Evolutionary conservation across 2,329 filamentous ascomycete species (phyloP).

Genomic region (Nakataea oryzae): DNA sequence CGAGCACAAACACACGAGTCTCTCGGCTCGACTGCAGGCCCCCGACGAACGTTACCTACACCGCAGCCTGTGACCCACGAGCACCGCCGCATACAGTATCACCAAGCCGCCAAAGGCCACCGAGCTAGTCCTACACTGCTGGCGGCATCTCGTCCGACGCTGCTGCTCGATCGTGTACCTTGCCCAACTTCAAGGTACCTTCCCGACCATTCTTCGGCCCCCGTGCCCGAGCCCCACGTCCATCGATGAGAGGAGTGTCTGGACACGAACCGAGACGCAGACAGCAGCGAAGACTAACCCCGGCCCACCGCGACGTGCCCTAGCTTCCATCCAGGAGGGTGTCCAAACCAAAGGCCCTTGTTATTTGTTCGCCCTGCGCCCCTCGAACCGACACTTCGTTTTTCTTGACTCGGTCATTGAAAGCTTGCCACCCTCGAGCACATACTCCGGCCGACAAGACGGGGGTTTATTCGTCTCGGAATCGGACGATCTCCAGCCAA

Average conservation of each 20-base stretch:
- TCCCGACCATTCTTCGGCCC: background rate
- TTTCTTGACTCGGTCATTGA: background rate
- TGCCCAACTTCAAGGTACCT: background rate
- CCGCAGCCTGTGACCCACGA: conserved; percentile 18
- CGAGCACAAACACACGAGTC: conserved; percentile 1
- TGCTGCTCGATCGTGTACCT: conserved; percentile 16
- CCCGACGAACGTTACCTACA: conserved; percentile 31
- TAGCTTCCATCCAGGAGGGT: background rate
- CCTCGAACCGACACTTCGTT: background rate
- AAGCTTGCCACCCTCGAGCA: background rate
- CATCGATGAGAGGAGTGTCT: background rate
- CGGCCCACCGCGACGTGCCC: background rate
- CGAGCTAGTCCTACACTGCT: conserved; percentile 38
- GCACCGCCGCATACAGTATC: conserved; percentile 38
- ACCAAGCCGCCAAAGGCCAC: conserved; percentile 33
- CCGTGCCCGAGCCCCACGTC: background rate
- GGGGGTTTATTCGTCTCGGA: background rate
- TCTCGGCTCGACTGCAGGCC: conserved; percentile 27
- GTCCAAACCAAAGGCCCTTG: background rate
- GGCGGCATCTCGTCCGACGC: conserved; percentile 37
- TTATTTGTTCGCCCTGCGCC: background rate
- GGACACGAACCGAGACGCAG: background rate
- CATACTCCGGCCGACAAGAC: background rate
- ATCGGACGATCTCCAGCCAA: no score
- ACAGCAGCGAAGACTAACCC: background rate